phyloP scores from a whole-genome alignment of 2,329 filamentous ascomycete species.

The Sporothrix schenckii region DNA sequence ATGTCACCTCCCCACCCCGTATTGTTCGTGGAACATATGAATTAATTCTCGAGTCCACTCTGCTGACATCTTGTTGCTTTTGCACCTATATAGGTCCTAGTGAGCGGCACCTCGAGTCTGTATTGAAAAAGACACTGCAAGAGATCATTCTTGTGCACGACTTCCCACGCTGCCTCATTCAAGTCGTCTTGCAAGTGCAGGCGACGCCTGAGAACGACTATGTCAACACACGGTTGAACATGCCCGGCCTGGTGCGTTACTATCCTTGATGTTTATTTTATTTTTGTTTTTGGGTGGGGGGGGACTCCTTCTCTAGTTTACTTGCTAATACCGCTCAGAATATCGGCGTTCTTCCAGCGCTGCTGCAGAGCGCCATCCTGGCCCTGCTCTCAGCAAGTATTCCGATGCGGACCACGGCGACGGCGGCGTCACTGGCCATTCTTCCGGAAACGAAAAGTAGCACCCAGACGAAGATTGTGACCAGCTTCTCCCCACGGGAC shows the following conservation, averaged over 20 bases:
- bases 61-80: constrained; percentile 35
- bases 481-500: constrained; percentile 65
- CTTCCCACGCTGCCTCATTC: constrained; percentile 76
- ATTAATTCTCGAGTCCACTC: constrained; percentile 3
- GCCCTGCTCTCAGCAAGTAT: constrained; percentile 81
- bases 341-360: constrained; percentile 75
- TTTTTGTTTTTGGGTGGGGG: not conserved
- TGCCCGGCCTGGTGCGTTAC: constrained; percentile 59
- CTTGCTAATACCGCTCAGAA: constrained; percentile 56
- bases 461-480: constrained; percentile 49
- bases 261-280: not conserved
- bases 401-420: constrained; percentile 73
- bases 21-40: constrained; percentile 31
- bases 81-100: constrained; percentile 59
- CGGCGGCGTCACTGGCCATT: constrained; percentile 66
- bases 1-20: constrained; percentile 19
- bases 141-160: constrained; percentile 74
- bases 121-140: constrained; percentile 71
- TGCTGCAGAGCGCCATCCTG: constrained; percentile 78
- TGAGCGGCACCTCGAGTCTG: constrained; percentile 79
- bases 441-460: constrained; percentile 55
- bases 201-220: constrained; percentile 69
- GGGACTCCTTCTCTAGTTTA: too few species aligned
- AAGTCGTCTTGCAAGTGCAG: constrained; percentile 78
- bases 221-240: constrained; percentile 61